Evolutionary conservation across 345 rosid species (phyloP).

Genomic region (Carallia pectinifolia): DNA sequence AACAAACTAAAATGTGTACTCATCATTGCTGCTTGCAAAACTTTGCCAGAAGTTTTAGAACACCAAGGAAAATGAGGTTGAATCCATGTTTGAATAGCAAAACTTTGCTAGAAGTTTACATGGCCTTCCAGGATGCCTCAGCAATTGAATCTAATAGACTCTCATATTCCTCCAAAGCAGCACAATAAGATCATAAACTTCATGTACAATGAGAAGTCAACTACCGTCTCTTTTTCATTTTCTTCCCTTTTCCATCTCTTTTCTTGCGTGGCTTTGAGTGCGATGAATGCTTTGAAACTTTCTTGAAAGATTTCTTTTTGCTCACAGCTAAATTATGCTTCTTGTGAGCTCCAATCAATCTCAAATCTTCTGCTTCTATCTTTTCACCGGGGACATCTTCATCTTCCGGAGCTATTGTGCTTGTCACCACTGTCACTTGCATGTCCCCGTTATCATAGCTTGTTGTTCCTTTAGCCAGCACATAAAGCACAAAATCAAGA

Average conservation of each 20-base stretch:
- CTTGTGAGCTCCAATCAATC: slow-evolving; percentile 32
- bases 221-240: slow-evolving; percentile 38
- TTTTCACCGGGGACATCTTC: slow-evolving; percentile 29
- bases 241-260: slow-evolving; percentile 48
- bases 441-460: slow-evolving; percentile 62
- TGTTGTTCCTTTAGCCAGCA: slow-evolving; percentile 41
- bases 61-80: too few species aligned
- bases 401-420: slow-evolving; percentile 60
- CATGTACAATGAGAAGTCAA: background rate
- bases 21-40: background rate
- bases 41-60: background rate
- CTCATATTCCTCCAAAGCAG: background rate
- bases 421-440: slow-evolving; percentile 73
- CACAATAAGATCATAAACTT: background rate
- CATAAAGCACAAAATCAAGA: slow-evolving; percentile 15
- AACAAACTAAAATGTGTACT: too few species aligned
- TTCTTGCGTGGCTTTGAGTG: slow-evolving; percentile 45
- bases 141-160: background rate
- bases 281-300: slow-evolving; percentile 42
- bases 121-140: background rate
- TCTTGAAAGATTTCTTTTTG: slow-evolving; percentile 59
- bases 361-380: slow-evolving; percentile 22
- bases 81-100: too few species aligned
- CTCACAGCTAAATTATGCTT: slow-evolving; percentile 40
- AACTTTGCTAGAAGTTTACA: too few species aligned